Base-by-base conservation (phyloP, 768 basidiomycete genomes). In the Mycena vitilis region DNA sequence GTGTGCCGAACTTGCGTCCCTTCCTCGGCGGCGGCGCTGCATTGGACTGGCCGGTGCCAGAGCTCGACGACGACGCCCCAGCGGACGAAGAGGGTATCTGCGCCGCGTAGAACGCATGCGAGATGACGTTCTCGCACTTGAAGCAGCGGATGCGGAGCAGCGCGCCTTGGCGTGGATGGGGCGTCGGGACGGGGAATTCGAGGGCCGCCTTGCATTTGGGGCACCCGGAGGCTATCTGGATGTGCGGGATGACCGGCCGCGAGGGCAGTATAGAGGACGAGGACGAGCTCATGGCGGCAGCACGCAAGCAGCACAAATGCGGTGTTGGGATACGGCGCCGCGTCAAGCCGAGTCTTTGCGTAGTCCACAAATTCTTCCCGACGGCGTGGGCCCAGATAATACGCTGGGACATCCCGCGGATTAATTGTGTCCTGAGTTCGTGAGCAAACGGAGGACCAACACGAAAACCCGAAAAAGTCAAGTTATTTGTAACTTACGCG, bases 1-100 rank as follows among this genome's bases (percentile, higher is more conserved):
- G 94, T 20, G 95, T 94, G 1, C 95, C 95, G 70, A 95, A 94
- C 84, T 93, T 94, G 67, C 95, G 82, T 12, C 89, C 86, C 76
- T 86, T 90, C 56, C 86, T 74, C 49, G 70, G 44, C 44, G 68
- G 61, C 72, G 75, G 66, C 62, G 75, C 69, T 75, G 72, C 65
- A 74, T 75, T 44, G 71, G 68, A 22, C 69, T 69, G 47, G 74
- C 42, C 73, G 64, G 60, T 22, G 58, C 49, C 15, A 64, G 63
- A 38, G 64, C 51, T 57, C 51, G 63, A 68, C 18, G 77, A 71
- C 11, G 73, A 65, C 12, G 75, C 70, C n/a, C 57, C 63, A 22
- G 18, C 22, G 47, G 63, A 44, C 9, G 60, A 71, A 52, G 71
- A 66, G 10, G 85, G 82, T 1, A 91, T 78, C 74, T 94, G 92